Conservation (phyloP, 1,284 basidiomycete genomes). For the Sparassis latifolia region DNA sequence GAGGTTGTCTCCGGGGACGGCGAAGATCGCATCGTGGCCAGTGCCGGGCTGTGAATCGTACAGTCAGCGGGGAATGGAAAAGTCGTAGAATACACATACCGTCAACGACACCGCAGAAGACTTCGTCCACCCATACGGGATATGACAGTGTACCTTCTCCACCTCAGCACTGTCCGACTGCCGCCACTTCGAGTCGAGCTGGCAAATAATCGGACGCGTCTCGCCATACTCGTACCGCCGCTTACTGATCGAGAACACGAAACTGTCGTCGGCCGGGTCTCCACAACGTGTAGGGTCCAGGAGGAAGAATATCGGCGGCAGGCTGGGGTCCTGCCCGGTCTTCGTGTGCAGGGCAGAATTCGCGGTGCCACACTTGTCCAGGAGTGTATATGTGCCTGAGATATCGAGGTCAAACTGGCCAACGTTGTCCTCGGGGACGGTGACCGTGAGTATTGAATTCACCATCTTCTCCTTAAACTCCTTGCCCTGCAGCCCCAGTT, state of each 20-base stretch:
- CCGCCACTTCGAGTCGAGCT: constrained; percentile 70
- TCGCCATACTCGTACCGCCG: constrained; percentile 78
- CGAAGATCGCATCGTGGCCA: constrained; percentile 56
- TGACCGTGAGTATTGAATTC: constrained; percentile 61
- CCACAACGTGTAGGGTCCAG: constrained; percentile 82
- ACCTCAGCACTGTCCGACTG: constrained; percentile 49
- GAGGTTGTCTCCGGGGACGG: constrained; percentile 53
- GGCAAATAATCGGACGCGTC: constrained; percentile 68
- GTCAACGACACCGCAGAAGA: constrained; percentile 39
- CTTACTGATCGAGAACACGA: constrained; percentile 78
- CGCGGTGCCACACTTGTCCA: constrained; percentile 87
- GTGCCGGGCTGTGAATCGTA: constrained; percentile 40
- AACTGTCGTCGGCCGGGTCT: constrained; percentile 64
- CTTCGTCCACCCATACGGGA: constrained; percentile 63
- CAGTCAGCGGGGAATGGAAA: constrained; percentile 1
- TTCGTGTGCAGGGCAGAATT: constrained; percentile 77
- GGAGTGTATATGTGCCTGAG: constrained; percentile 71
- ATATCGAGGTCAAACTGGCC: constrained; percentile 72
- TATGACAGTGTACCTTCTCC: constrained; percentile 45
- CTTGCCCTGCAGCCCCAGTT: constrained; percentile 69
- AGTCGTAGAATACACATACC: constrained; percentile 33
- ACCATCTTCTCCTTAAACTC: constrained; percentile 64
- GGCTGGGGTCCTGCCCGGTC: constrained; percentile 33
- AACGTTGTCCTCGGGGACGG: constrained; percentile 44
- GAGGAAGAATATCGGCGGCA: constrained; percentile 75